Base-by-base conservation (phyloP, 306 rosid genomes). In the Oxytropis ochrocephala region DNA sequence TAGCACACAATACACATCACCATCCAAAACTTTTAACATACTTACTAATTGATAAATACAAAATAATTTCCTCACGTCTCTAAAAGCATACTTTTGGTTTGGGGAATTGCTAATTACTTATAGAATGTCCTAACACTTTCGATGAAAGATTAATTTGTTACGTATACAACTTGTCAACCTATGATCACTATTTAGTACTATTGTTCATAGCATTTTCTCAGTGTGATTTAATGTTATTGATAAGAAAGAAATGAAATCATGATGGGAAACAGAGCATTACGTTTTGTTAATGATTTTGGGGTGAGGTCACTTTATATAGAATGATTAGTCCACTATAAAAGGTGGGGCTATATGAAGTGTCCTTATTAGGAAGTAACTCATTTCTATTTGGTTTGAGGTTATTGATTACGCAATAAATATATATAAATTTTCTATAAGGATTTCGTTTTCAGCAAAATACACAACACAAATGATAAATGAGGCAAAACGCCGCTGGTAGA, bases 301-400 rank as follows among this genome's bases (percentile, higher is more conserved):
- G 64, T 49, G 42, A 32, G 49, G 48, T 56, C 53, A 53, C 74
- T 78, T 72, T 66, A 66, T 30, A 49, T 4, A 33, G 36, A 18
- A 41, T 56, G 69, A 66, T 19, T 56, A 50, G 56, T 58, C 71
- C 71, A 32, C 60, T 59, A 58, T 5, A 52, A 79, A 69, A 46
- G 56, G 63, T 38, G 53, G 72, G 27, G 69, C 57, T 52, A 58
- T 4, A 62, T 62, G 64, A 67, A 58, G 8, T 44, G 39, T 65
- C 76, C 27, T 77, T 44, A n/a, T 76, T 42, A 52, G 39, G 44
- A 24, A 50, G 55, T 74, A n/a, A 51, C 30, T 42, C 53, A 33
- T 65, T 64, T 62, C 1, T 30, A 36, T 35, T 41, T 33, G 59
- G 61, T 75, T 66, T 66, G 57, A 39, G 53, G 11, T 39, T 27